Evolutionary conservation across 2,329 filamentous ascomycete species (phyloP), one percentile per base, ranked within the genome.

Genomic region (Helminthosporium solani): DNA sequence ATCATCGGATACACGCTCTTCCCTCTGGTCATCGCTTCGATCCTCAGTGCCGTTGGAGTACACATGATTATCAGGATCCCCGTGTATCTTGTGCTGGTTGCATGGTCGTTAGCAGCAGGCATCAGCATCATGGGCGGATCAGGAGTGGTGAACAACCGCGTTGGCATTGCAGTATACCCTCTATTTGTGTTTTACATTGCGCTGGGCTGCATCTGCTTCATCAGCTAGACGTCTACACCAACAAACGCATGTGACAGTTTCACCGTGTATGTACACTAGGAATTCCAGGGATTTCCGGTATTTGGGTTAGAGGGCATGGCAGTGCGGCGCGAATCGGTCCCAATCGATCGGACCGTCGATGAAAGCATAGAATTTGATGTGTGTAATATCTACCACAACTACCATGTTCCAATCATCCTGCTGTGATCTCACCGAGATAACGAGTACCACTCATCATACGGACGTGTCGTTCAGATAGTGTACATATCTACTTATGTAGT

Each of bases 1-100:
- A 95, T 99, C 61, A 99, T 99, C 67, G 94, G 94, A 36, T 99
- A 99, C 73, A 99, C 94, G 1, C 82, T 99, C 45, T 99, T 99
- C 74, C 94, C 94, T 2, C 82, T 99, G 42, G 94, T 97, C 60
- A 88, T 99, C 57, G 95, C 95, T 7, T 85, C 92, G 1, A 75
- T 96, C 41, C 82, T 99, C 54, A 96, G 90, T 45, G 92, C 92
- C 1, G 67, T 99, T 25, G 79, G 83, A 40, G 79, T 97, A 7
- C 86, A 85, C 33, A 86, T 83, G 59, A 87, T 97, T 54, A 83
- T 87, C 5, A 81, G 94, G 46, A 89, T 97, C 66, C 94, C 94
- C 1, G 83, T 99, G 42, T 97, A 99, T 70, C 77, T 94, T 40
- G 79, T 95, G 25, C 81, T 99, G 20, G 84, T 96, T 30, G 83